Conservation (phyloP, 83 land plant genomes). For the Thuja plicata region DNA sequence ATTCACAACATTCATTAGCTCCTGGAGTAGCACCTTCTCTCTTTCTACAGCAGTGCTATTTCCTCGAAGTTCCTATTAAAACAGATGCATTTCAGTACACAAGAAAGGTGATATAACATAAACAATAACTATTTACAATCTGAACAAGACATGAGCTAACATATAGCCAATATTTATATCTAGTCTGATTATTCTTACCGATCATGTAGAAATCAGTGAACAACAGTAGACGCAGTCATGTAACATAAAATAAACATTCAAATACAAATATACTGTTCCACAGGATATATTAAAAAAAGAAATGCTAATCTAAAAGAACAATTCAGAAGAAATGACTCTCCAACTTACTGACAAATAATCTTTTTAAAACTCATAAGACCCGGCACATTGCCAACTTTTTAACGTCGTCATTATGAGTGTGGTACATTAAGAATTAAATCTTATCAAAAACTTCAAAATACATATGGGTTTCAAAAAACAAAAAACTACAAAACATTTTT, state of each 20-base stretch:
- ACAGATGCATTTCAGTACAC: not conserved
- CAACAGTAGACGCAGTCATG: not conserved
- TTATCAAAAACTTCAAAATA: not conserved
- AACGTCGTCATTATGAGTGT: too few species aligned
- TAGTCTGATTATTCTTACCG: not conserved
- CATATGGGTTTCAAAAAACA: not conserved
- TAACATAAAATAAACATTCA: not conserved
- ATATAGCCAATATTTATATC: not conserved
- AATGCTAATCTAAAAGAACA: not conserved
- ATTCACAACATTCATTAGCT: slow-evolving; percentile 61
- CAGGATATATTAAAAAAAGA: not conserved
- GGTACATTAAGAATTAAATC: too few species aligned
- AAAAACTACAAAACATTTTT: too few species aligned
- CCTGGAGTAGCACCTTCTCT: slow-evolving; percentile 61
- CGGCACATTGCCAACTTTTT: not conserved
- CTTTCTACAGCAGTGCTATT: slow-evolving; percentile 70
- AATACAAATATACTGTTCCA: not conserved
- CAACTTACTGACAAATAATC: not conserved
- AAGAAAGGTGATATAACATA: not conserved
- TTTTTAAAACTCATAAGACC: not conserved
- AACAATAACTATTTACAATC: not conserved
- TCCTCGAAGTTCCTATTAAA: slow-evolving; percentile 83
- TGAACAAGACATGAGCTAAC: not conserved
- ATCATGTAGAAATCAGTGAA: not conserved
- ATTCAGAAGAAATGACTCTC: not conserved